Evolutionary conservation across 192 early-diverging fungal species (phyloP), one percentile per base, ranked within the genome.

Genomic region (Podila clonocystis): DNA sequence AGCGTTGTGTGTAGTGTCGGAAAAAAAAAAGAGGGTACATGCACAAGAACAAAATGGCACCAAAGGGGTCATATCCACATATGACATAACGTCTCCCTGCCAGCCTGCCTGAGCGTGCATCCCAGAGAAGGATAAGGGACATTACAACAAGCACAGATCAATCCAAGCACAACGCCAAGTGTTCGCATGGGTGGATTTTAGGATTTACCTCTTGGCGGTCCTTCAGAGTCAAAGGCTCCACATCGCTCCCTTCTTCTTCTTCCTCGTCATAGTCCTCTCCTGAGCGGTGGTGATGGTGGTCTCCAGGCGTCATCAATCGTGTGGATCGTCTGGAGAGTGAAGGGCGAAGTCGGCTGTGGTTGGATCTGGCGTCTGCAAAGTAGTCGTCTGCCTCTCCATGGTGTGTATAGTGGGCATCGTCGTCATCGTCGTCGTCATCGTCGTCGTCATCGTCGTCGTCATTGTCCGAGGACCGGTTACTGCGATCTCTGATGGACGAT

Each of bases 191-290:
- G 52, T 24, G 52, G 52, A 50, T 50, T 65, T 41, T 36, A 26
- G 7, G 52, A 17, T 50, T 26, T 80, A 80, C 77, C 77, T 80
- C 77, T 26, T 80, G 77, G 45, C 77, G 65, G 31, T 80, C 77
- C 22, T 80, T 80, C 24, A 80, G 70, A 20, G 77, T 80, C 62
- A 69, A 50, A 13, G 70, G 77, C 48, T 80, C 77, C 9, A 38
- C 61, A 5, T 80, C 77, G 33, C 70, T 68, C 52, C 36, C 66
- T 15, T 65, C 57, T 15, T 65, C 57, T 33, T 65, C 60, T 17
- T 68, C 55, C 19, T 68, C 57, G 34, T 62, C 59, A n/a, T 62
- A n/a, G 19, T 65, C 50, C 5, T 71, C 65, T 24, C 36, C 59
- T 12, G 62, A 70, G 8, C 57, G 73, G 7, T 64, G 26, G 34